These are phyloP conservation scores for Tricholoma sp. DNA, from an alignment of 768 basidiomycete genomes.

Conservation along the genomic window DNA sequence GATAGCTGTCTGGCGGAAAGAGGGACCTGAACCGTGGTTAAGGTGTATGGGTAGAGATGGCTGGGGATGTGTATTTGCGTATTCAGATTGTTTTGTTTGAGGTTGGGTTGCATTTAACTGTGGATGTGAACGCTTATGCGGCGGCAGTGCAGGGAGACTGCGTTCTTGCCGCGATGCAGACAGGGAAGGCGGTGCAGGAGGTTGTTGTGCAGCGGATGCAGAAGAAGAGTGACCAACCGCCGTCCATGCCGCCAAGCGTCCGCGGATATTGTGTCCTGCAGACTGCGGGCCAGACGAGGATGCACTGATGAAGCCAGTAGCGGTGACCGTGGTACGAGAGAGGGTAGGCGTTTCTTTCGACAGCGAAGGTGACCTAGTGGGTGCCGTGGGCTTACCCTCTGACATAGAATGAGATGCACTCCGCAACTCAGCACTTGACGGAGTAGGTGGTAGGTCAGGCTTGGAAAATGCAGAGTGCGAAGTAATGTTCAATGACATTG, in stretches of 20 bases:
- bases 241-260: slow-evolving; percentile 45
- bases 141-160: neutral
- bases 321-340: slow-evolving; percentile 28
- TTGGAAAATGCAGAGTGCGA: slow-evolving; percentile 20
- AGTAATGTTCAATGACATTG: slow-evolving; percentile 57
- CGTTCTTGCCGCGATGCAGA: slow-evolving; percentile 9
- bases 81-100: slow-evolving; percentile 9
- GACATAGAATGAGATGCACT: slow-evolving; percentile 28
- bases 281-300: slow-evolving; percentile 27
- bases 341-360: slow-evolving; percentile 36
- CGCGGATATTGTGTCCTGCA: slow-evolving; percentile 39
- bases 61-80: slow-evolving; percentile 12
- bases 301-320: slow-evolving; percentile 37
- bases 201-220: slow-evolving; percentile 12
- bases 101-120: slow-evolving; percentile 8
- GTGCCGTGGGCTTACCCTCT: slow-evolving; percentile 24
- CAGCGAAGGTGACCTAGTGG: slow-evolving; percentile 18
- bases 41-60: neutral
- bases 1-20: slow-evolving; percentile 60
- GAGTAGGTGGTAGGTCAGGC: slow-evolving; percentile 18
- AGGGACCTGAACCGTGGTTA: slow-evolving; percentile 20
- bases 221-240: slow-evolving; percentile 8
- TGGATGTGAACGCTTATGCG: slow-evolving; percentile 11
- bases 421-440: slow-evolving; percentile 25
- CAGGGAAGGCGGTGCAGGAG: slow-evolving; percentile 10